Conservation (phyloP, 2,329 filamentous ascomycete species). For the Aspergillus tamarii region DNA sequence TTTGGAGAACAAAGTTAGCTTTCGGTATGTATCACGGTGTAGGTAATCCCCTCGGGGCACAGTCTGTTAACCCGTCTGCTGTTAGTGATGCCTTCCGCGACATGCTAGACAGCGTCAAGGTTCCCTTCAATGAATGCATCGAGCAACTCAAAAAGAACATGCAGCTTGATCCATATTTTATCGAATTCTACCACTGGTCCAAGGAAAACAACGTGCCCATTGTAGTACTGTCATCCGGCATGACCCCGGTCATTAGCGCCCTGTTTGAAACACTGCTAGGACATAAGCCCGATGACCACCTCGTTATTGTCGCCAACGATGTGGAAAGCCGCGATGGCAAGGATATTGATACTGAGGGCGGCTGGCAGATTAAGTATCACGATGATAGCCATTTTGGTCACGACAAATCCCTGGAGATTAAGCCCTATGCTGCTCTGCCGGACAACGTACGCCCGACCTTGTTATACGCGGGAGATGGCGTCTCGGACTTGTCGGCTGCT, state of each 20-base stretch:
- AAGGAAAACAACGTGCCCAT: conserved; percentile 82
- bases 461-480: conserved; percentile 94
- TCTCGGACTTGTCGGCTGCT: conserved; percentile 89
- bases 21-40: conserved; percentile 57
- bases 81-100: conserved; percentile 76
- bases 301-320: conserved; percentile 90
- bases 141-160: conserved; percentile 78
- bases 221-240: conserved; percentile 88
- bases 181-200: conserved; percentile 83
- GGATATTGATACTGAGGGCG: conserved; percentile 75
- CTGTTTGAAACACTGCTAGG: conserved; percentile 80
- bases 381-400: conserved; percentile 93
- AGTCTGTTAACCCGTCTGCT: conserved; percentile 10
- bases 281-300: conserved; percentile 67
- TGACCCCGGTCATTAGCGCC: conserved; percentile 87
- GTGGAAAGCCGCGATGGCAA: conserved; percentile 69
- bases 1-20: conserved; percentile 69
- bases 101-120: conserved; percentile 87
- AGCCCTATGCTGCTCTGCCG: conserved; percentile 74
- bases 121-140: conserved; percentile 81
- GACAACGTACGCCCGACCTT: conserved; percentile 72
- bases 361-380: conserved; percentile 87
- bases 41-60: neutral
- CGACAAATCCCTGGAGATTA: conserved; percentile 91
- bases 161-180: conserved; percentile 85